Evolutionary conservation across 768 basidiomycete genomes (phyloP).

Genomic region (Clathrus columnatus): DNA sequence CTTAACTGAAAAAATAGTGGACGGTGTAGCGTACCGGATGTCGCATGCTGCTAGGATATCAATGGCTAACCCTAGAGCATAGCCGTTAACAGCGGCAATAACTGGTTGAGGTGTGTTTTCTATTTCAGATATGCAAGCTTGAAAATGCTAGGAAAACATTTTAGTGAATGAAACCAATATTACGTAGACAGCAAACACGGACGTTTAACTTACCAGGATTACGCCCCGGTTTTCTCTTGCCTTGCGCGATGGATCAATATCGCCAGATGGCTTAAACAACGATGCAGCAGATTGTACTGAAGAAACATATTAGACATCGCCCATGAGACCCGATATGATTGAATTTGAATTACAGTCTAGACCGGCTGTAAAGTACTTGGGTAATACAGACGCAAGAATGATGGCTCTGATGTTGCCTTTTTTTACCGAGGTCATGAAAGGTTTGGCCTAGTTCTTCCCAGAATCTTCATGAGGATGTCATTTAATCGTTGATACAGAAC

Average conservation of each 20-base stretch:
- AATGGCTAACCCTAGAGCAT: slow-evolving; percentile 66
- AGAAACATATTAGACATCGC: not conserved
- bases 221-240: slow-evolving; percentile 40
- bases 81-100: slow-evolving; percentile 72
- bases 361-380: slow-evolving; percentile 76
- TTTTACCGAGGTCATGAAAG: slow-evolving; percentile 44
- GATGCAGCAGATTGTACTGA: slow-evolving; percentile 8
- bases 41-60: slow-evolving; percentile 75
- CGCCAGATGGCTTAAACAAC: not conserved
- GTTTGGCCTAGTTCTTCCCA: slow-evolving; percentile 62
- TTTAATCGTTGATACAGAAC: not conserved
- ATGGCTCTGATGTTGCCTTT: slow-evolving; percentile 59
- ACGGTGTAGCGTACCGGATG: slow-evolving; percentile 61
- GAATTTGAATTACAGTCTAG: slow-evolving; percentile 57
- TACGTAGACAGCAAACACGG: slow-evolving; percentile 15
- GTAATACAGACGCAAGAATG: slow-evolving; percentile 61
- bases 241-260: slow-evolving; percentile 43
- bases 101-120: slow-evolving; percentile 70
- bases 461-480: slow-evolving; percentile 34
- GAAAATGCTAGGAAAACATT: slow-evolving; percentile 38
- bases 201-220: slow-evolving; percentile 25
- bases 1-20: slow-evolving; percentile 63
- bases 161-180: not conserved
- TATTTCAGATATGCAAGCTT: slow-evolving; percentile 59
- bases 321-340: not conserved